Percentiles rank a stretch among this genome's conserved stretches.
Evolutionary conservation across 2,329 filamentous ascomycete genomes (phyloP).

Genomic region (Drechslera avenae): DNA sequence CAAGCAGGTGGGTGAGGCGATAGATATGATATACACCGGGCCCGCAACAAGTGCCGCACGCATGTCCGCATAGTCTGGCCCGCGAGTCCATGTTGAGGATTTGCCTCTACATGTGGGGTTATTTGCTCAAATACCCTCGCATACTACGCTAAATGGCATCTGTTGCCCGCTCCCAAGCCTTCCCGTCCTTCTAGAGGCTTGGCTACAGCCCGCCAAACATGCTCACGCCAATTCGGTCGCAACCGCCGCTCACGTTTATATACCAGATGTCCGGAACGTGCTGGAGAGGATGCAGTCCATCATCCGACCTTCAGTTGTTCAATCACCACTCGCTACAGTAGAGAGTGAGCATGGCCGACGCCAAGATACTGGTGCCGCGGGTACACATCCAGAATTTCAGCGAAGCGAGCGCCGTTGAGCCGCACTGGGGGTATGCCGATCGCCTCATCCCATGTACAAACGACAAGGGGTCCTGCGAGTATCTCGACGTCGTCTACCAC

Average conservation of each 20-base stretch:
- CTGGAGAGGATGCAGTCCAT: slow-evolving; percentile 1
- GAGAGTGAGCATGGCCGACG: slow-evolving; percentile 26
- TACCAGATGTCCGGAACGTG: slow-evolving; percentile 9
- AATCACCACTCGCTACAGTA: slow-evolving; percentile 9
- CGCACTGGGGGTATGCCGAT: slow-evolving; percentile 63
- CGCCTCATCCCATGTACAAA: slow-evolving; percentile 63
- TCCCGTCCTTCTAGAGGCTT: slow-evolving; percentile 22
- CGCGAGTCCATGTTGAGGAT: slow-evolving; percentile 8
- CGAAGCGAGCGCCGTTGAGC: slow-evolving; percentile 47
- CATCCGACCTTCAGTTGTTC: slow-evolving; percentile 16
- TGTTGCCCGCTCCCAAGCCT: slow-evolving; percentile 5
- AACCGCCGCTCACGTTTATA: slow-evolving; percentile 11
- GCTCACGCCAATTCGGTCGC: slow-evolving; percentile 11
- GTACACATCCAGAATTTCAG: slow-evolving; percentile 53
- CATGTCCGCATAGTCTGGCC: slow-evolving; percentile 10
- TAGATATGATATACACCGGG: slow-evolving; percentile 23
- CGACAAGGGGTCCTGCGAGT: slow-evolving; percentile 63
- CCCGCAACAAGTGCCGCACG: slow-evolving; percentile 8
- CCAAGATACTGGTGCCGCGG: slow-evolving; percentile 25
- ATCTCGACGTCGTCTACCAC: slow-evolving; percentile 61
- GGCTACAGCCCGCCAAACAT: slow-evolving; percentile 18
- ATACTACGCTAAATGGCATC: slow-evolving; percentile 8
- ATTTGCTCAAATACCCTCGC: slow-evolving; percentile 41
- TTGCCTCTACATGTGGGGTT: slow-evolving; percentile 32
- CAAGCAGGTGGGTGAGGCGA: slow-evolving; percentile 6